These are phyloP conservation scores for Aspergillus awamori DNA, from an alignment of 2,329 filamentous ascomycete genomes.

Conservation along the genomic window DNA sequence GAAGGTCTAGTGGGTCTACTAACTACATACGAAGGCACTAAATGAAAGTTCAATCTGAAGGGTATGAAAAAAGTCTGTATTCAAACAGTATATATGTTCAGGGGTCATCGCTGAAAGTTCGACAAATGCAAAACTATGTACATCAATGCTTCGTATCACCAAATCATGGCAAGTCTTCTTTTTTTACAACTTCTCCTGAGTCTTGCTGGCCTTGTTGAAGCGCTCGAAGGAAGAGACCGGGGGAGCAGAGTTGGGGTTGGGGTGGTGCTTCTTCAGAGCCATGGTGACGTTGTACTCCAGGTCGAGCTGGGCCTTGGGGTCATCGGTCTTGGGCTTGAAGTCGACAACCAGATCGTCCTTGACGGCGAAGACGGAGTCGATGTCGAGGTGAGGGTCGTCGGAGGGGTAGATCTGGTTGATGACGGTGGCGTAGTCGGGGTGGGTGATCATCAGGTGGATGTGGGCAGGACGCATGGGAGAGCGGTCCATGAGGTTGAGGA, in stretches of 20 bases:
- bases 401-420: slow-evolving; percentile 63
- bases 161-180: neutral
- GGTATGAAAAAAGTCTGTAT: neutral
- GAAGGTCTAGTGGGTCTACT: too few relatives aligned
- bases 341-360: slow-evolving; percentile 63
- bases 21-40: too few relatives aligned
- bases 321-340: slow-evolving; percentile 55
- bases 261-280: slow-evolving; percentile 49
- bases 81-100: neutral
- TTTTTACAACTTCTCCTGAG: slow-evolving; percentile 18
- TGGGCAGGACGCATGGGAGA: slow-evolving; percentile 65
- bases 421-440: slow-evolving; percentile 59
- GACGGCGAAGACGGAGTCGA: slow-evolving; percentile 64
- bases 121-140: slow-evolving; percentile 1
- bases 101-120: neutral
- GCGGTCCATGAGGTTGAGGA: slow-evolving; percentile 58
- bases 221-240: slow-evolving; percentile 44
- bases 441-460: slow-evolving; percentile 61
- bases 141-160: neutral
- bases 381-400: slow-evolving; percentile 60
- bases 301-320: slow-evolving; percentile 60
- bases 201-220: slow-evolving; percentile 26
- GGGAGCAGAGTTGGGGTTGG: slow-evolving; percentile 43
- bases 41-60: neutral
- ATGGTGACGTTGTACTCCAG: slow-evolving; percentile 65